Evolutionary conservation across 2,329 filamentous ascomycete genomes (phyloP), one percentile per base, ranked within the genome.

Genomic region (Amauroascus niger): DNA sequence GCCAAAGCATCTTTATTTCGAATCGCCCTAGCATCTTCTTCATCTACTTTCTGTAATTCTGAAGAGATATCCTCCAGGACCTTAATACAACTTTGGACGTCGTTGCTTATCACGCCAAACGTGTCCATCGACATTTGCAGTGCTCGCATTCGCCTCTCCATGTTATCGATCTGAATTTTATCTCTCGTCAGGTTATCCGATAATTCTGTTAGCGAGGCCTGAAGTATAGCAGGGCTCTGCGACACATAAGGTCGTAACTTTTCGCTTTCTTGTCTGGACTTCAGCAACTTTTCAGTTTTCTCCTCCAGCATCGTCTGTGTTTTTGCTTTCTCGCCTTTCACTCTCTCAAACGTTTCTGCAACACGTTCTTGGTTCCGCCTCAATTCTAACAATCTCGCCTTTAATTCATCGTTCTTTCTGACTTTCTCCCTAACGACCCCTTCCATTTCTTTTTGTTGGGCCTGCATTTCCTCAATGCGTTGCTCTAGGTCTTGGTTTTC

Each of bases 171-270:
- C 57, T 91, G 86, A 8, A 81, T 75, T 65, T 91, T 91, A 68
- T 96, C 90, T 48, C 77, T 77, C 59, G 79, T 79, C 50, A 97
- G 76, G 46, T 83, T 87, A 63, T 88, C 85, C 57, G 83, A 87
- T 53, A 98, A 75, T 59, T 96, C 89, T 2, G 85, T 80, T 53
- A 98, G 74, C 43, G 84, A 85, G 30, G 86, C 80, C 68, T 97
- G 90, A 26, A 98, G 77, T 14, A 84, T 83, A 1, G 83, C 84
- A 0, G 91, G 88, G 63, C 87, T 94, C 67, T 97, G 88, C 54
- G 91, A 80, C 40, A 93, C 88, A 68, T 98, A 98, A 11, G 93
- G 93, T 53, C 87, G 81, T 56, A 98, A 74, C 70, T 96, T 97
- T 53, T 85, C 81, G 61, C 87, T 88, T 69, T 97, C 93, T 65